Evolutionary conservation across 2,329 filamentous ascomycete genomes (phyloP), one percentile per base, ranked within the genome.

Genomic region (Clonostachys solani): DNA sequence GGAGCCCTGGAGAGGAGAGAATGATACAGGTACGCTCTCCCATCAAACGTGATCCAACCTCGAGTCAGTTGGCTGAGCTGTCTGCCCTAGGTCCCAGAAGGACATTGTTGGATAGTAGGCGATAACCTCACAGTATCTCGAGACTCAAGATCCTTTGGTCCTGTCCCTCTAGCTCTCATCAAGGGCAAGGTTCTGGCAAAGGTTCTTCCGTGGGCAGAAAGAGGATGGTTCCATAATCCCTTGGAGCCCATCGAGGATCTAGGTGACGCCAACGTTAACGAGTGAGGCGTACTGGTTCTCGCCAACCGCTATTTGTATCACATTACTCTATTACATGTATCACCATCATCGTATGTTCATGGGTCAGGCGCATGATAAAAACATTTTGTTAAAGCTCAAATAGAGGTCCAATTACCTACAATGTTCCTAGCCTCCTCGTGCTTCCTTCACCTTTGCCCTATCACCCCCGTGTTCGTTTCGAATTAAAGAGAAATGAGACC

Each of bases 71-170:
- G 17, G 15, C 17, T 18, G 17, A n/a, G 36, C 36, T 38, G 12
- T n/a, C 17, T 10, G 4, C 18, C 47, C n/a, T 59, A 95, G 88
- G 83, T 99, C 15, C 94, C 94, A 0, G 75, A 87, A 60, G 94
- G 94, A 2, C 94, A 99, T 72, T 95, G 91, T 59, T 97, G 90
- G 82, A 73, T 96, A 7, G 81, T 84, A 4, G 94, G 94, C 4
- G 94, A 99, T 66, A 97, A 97, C 65, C 61, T 96, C 51, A 76
- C 82, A 4, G 86, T 81, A 58, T 96, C 91, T 19, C 75, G 89
- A 53, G 94, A 99, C 71, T 96, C 91, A 40, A 83, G 94, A 51
- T 74, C 84, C 38, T 96, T 87, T 69, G 94, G 94, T 0, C 90
- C 94, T 0, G 64, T 99, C 29, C 94, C 94, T 1, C 71, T 99